Conservation (phyloP, 2,329 filamentous ascomycete species). For the Aureobasidium sp. region DNA sequence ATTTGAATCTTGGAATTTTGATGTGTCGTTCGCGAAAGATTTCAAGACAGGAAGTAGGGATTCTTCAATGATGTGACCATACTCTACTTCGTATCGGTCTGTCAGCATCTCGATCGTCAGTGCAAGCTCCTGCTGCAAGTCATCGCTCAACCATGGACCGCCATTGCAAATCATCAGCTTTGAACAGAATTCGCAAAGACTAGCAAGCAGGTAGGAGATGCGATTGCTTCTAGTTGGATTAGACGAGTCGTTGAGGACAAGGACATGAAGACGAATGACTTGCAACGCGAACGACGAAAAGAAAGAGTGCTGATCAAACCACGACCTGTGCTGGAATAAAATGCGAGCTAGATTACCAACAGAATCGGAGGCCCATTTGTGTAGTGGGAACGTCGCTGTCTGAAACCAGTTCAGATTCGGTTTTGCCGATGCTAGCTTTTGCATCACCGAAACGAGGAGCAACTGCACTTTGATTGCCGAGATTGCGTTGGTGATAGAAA, state of each 20-base stretch:
- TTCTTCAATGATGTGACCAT: conserved; percentile 8
- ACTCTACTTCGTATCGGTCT: not conserved
- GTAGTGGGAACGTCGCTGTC: not conserved
- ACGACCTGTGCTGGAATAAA: conserved; percentile 2
- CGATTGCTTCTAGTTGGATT: not conserved
- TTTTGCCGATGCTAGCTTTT: not conserved
- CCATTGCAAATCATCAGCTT: not conserved
- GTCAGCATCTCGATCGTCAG: not conserved
- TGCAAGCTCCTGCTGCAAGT: conserved; percentile 3
- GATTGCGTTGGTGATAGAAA: not conserved
- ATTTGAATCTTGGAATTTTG: not conserved
- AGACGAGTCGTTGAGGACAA: not conserved
- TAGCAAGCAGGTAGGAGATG: not conserved
- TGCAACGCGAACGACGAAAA: not conserved
- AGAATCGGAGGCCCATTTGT: conserved; percentile 1
- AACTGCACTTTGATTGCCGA: conserved; percentile 1
- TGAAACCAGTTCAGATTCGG: not conserved
- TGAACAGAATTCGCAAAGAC: conserved; percentile 7
- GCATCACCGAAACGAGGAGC: conserved; percentile 1
- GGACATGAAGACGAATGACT: not conserved
- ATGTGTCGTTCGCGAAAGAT: not conserved
- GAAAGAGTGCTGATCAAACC: conserved; percentile 1
- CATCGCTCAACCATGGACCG: not conserved
- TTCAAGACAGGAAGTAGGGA: conserved; percentile 3
- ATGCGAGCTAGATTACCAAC: not conserved